Percentiles rank a stretch among this genome's conserved stretches.
phyloP scores from a whole-genome alignment of 805 yeast genomes.

The Wickerhamiella lipophila region DNA sequence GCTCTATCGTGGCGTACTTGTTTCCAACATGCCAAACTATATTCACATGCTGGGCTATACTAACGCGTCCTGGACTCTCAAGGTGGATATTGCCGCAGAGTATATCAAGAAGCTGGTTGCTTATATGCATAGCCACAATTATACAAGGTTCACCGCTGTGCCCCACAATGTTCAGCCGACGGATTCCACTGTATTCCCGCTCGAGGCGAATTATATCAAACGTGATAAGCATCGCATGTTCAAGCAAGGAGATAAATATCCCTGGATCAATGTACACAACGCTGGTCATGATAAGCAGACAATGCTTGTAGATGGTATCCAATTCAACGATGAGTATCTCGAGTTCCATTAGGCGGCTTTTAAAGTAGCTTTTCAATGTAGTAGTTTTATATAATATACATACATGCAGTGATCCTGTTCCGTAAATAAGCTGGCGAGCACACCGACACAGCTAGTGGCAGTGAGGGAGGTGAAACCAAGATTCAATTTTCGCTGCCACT shows the following conservation, averaged over 20 bases:
- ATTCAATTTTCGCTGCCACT: too few species aligned
- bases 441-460: too few species aligned
- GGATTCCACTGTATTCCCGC: not conserved
- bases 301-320: not conserved
- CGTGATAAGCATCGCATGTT: not conserved
- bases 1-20: slow-evolving; percentile 5
- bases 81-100: not conserved
- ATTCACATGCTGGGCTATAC: slow-evolving; percentile 5
- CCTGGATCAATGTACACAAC: slow-evolving; percentile 5
- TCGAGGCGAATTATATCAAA: slow-evolving; percentile 3
- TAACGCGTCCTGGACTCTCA: slow-evolving; percentile 9
- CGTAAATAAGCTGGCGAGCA: too few species aligned
- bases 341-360: too few species aligned
- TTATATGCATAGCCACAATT: not conserved
- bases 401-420: too few species aligned
- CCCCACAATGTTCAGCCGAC: not conserved
- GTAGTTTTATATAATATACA: too few species aligned
- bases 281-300: not conserved
- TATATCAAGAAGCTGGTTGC: not conserved
- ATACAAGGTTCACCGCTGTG: not conserved
- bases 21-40: slow-evolving; percentile 1
- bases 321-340: slow-evolving; percentile 1
- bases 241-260: not conserved
- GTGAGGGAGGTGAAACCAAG: too few species aligned
- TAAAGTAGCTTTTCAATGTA: too few species aligned